Evolutionary conservation across 2,329 filamentous ascomycete species (phyloP).

Genomic region (Ceratocystis cubensis): DNA sequence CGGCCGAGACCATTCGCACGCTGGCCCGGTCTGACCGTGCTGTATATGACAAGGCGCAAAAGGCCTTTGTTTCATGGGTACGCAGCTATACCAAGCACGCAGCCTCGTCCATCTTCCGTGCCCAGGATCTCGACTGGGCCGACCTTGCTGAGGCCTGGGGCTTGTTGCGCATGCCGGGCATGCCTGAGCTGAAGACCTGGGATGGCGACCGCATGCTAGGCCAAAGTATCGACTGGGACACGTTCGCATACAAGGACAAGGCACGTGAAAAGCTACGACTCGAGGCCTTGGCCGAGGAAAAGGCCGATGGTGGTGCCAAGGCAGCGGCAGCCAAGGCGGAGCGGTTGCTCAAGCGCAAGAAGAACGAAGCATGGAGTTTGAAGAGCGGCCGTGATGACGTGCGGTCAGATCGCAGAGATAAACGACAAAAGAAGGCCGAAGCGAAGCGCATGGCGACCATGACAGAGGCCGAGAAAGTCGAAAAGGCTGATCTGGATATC

Average conservation of each 20-base stretch:
- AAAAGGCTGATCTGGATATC: slow-evolving; percentile 49
- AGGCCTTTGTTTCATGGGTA: slow-evolving; percentile 87
- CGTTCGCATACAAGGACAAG: slow-evolving; percentile 60
- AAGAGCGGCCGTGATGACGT: slow-evolving; percentile 55
- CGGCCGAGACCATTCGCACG: slow-evolving; percentile 49
- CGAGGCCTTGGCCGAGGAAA: slow-evolving; percentile 41
- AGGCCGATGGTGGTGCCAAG: slow-evolving; percentile 32
- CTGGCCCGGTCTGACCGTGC: slow-evolving; percentile 40
- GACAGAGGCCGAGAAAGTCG: slow-evolving; percentile 56
- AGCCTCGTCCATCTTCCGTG: slow-evolving; percentile 79
- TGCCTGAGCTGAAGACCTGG: slow-evolving; percentile 77
- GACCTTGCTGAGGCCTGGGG: slow-evolving; percentile 76
- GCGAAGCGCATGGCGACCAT: slow-evolving; percentile 50
- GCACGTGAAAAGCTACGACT: slow-evolving; percentile 52
- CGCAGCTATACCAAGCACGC: slow-evolving; percentile 85
- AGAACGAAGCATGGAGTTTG: slow-evolving; percentile 60
- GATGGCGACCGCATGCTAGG: slow-evolving; percentile 53
- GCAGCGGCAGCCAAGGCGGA: slow-evolving; percentile 29
- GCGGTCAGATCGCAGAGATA: slow-evolving; percentile 49
- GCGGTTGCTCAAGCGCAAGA: slow-evolving; percentile 42
- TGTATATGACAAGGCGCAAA: slow-evolving; percentile 76
- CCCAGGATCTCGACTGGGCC: slow-evolving; percentile 71
- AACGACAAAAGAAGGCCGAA: slow-evolving; percentile 51
- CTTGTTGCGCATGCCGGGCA: slow-evolving; percentile 72
- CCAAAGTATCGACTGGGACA: slow-evolving; percentile 53